Conservation (phyloP, 352 stramenopile species). For the Porosira glacialis region DNA sequence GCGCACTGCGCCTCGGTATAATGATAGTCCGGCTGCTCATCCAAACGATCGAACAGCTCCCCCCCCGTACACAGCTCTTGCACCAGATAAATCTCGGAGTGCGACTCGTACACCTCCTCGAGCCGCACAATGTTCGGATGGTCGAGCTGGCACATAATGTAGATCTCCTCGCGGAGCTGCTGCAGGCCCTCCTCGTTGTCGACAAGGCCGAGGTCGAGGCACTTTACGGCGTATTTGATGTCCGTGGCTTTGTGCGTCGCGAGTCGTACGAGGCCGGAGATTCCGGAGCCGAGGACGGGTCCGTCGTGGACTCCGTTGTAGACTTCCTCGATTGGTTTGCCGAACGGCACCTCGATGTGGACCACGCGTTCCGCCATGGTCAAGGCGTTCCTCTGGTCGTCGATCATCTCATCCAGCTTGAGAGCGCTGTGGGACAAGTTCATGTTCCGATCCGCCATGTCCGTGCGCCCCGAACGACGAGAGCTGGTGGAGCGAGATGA, state of each 20-base stretch:
- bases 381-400: constrained; percentile 61
- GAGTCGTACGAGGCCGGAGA: constrained; percentile 93
- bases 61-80: constrained; percentile 96
- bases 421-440: constrained; percentile 60
- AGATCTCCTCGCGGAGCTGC: constrained; percentile 79
- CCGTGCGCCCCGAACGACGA: too few relatives aligned
- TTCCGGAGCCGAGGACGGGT: constrained; percentile 80
- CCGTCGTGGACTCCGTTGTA: constrained; percentile 81
- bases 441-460: too few relatives aligned
- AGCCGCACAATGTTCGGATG: constrained; percentile 85
- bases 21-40: constrained; percentile 82
- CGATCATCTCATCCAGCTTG: constrained; percentile 77
- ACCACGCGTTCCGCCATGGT: constrained; percentile 65
- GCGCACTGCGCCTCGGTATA: constrained; percentile 95
- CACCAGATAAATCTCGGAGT: constrained; percentile 90
- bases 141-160: constrained; percentile 82
- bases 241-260: constrained; percentile 88
- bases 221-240: constrained; percentile 93
- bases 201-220: constrained; percentile 74
- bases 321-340: constrained; percentile 60
- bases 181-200: constrained; percentile 60
- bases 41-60: constrained; percentile 83
- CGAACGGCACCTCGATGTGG: constrained; percentile 64
- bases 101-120: constrained; percentile 93
- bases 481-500: constrained; percentile 10